These are phyloP conservation scores for Fraxinus quadrangulata DNA, from an alignment of 257 asterid species.

Conservation along the genomic window DNA sequence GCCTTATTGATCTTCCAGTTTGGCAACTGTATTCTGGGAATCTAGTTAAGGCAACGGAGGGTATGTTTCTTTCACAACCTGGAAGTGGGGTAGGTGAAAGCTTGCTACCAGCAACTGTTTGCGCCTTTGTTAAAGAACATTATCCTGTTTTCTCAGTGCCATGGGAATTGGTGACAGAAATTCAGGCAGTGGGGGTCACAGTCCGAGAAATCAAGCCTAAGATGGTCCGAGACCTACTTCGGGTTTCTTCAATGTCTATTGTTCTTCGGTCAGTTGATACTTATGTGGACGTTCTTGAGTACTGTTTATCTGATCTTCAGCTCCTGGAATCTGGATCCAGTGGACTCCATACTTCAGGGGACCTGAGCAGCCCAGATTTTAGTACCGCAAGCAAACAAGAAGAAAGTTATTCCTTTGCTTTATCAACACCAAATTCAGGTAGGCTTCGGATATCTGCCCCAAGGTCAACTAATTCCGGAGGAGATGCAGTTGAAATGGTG, in stretches of 20 bases:
- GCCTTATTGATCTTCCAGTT: slow-evolving; percentile 79
- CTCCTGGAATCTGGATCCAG: slow-evolving; percentile 46
- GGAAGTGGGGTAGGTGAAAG: slow-evolving; percentile 73
- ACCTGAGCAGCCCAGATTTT: slow-evolving; percentile 40
- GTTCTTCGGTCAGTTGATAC: slow-evolving; percentile 71
- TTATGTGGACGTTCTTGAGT: slow-evolving; percentile 84
- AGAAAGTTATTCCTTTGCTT: slow-evolving; percentile 38
- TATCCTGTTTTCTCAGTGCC: slow-evolving; percentile 98
- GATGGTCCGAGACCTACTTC: slow-evolving; percentile 93
- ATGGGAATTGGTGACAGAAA: slow-evolving; percentile 92
- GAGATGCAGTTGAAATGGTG: slow-evolving; percentile 94
- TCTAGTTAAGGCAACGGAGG: slow-evolving; percentile 84
- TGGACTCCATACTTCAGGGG: slow-evolving; percentile 34
- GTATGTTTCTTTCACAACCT: slow-evolving; percentile 98
- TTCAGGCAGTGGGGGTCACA: slow-evolving; percentile 76
- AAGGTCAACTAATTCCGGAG: slow-evolving; percentile 67
- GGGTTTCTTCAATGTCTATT: slow-evolving; percentile 64
- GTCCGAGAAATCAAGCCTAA: slow-evolving; percentile 88
- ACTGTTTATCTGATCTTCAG: slow-evolving; percentile 86
- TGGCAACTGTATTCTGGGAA: slow-evolving; percentile 93
- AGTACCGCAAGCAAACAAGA: slow-evolving; percentile 37
- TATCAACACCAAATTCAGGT: slow-evolving; percentile 42
- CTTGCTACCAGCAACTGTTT: slow-evolving; percentile 83
- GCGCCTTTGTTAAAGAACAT: slow-evolving; percentile 93
- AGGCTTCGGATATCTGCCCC: slow-evolving; percentile 46